phyloP scores from a whole-genome alignment of 768 basidiomycete species.

The Leccinum subgranulosum region DNA sequence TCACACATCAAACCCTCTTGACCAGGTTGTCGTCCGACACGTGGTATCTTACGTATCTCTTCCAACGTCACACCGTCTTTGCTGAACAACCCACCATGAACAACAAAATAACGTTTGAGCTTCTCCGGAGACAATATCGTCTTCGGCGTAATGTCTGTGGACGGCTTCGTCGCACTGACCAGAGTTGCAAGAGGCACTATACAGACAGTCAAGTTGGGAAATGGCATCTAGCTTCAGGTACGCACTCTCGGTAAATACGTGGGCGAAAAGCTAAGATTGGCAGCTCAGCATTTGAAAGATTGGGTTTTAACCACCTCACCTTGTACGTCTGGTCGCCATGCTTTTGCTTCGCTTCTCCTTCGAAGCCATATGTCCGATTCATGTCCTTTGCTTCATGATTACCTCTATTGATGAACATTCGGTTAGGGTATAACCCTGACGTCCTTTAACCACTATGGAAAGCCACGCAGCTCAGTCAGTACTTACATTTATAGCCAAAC shows the following conservation, averaged over 20 bases:
- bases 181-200: slow-evolving; percentile 89
- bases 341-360: slow-evolving; percentile 95
- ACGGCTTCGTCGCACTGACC: slow-evolving; percentile 65
- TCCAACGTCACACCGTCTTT: slow-evolving; percentile 93
- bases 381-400: slow-evolving; percentile 98
- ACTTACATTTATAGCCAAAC: slow-evolving; percentile 91
- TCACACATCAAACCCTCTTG: slow-evolving; percentile 94
- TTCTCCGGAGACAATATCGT: slow-evolving; percentile 83
- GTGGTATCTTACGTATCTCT: slow-evolving; percentile 83
- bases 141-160: slow-evolving; percentile 35
- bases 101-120: slow-evolving; percentile 85
- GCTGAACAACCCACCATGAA: slow-evolving; percentile 96
- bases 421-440: slow-evolving; percentile 85
- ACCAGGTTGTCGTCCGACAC: slow-evolving; percentile 88
- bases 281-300: slow-evolving; percentile 1
- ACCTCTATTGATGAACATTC: slow-evolving; percentile 91
- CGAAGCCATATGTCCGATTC: slow-evolving; percentile 93
- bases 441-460: slow-evolving; percentile 10
- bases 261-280: slow-evolving; percentile 71
- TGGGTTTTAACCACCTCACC: slow-evolving; percentile 35
- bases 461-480: neutral
- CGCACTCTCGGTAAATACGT: slow-evolving; percentile 88
- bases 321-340: slow-evolving; percentile 95
- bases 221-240: neutral
- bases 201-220: slow-evolving; percentile 6